These are phyloP conservation scores for Botrytis squamosa DNA, from an alignment of 2,329 filamentous ascomycete genomes.

Conservation along the genomic window DNA sequence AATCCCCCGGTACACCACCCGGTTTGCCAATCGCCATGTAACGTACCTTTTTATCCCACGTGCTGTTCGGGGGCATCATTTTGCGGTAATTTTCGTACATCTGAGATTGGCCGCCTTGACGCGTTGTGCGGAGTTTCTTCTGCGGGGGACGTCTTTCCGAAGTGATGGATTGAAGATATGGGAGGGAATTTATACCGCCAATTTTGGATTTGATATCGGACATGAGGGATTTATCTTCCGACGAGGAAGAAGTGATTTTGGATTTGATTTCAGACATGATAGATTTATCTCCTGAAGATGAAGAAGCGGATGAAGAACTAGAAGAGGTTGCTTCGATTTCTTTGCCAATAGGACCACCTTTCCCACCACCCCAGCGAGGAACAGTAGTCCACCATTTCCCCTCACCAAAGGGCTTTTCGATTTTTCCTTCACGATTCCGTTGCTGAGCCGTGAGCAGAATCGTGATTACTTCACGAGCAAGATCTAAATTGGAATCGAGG, in stretches of 20 bases:
- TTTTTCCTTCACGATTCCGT: slow-evolving; percentile 56
- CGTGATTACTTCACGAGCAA: slow-evolving; percentile 60
- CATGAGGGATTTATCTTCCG: not conserved
- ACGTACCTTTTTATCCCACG: slow-evolving; percentile 60
- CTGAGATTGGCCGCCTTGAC: slow-evolving; percentile 44
- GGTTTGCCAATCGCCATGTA: slow-evolving; percentile 57
- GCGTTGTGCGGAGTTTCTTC: slow-evolving; percentile 25
- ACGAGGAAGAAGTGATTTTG: not conserved
- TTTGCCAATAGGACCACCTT: slow-evolving; percentile 61
- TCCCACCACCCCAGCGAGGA: slow-evolving; percentile 61
- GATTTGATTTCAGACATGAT: not conserved
- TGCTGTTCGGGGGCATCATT: slow-evolving; percentile 55
- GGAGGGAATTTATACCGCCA: slow-evolving; percentile 25
- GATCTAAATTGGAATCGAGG: slow-evolving; percentile 60
- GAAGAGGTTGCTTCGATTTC: slow-evolving; percentile 41
- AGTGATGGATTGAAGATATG: not conserved
- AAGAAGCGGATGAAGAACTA: slow-evolving; percentile 4
- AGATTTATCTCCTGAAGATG: not conserved
- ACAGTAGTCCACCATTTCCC: slow-evolving; percentile 61
- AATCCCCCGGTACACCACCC: slow-evolving; percentile 50
- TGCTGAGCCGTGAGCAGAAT: slow-evolving; percentile 64
- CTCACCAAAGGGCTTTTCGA: slow-evolving; percentile 56
- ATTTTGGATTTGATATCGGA: slow-evolving; percentile 26
- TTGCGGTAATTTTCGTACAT: slow-evolving; percentile 66
- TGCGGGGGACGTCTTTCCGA: slow-evolving; percentile 14